Conservation (phyloP, 192 early-diverging fungal species). For the Coemansia umbellata region DNA sequence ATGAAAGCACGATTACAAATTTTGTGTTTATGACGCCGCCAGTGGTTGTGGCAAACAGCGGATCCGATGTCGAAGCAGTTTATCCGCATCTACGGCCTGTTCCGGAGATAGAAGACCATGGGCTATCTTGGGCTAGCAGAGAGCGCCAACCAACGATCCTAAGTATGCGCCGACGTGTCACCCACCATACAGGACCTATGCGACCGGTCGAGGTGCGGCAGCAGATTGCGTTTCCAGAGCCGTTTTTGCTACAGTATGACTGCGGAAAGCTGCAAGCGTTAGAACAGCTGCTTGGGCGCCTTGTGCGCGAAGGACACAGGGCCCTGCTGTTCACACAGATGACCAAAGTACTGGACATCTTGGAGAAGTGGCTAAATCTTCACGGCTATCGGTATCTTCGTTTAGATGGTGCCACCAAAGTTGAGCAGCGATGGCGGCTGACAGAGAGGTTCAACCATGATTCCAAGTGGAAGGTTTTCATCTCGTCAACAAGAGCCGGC, state of each 20-base stretch:
- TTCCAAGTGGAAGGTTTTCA: constrained; percentile 84
- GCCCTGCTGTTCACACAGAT: constrained; percentile 96
- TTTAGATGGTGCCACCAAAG: constrained; percentile 84
- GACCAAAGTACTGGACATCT: constrained; percentile 90
- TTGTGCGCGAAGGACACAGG: constrained; percentile 87
- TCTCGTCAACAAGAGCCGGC: constrained; percentile 91
- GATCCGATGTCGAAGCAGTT: constrained; percentile 12
- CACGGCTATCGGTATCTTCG: constrained; percentile 82
- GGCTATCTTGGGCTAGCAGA: not conserved
- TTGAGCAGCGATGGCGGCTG: constrained; percentile 80
- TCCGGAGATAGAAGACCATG: not conserved
- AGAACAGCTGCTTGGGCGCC: constrained; percentile 70
- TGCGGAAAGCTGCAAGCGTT: constrained; percentile 88
- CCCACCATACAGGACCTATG: constrained; percentile 49
- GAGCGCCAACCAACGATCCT: constrained; percentile 20
- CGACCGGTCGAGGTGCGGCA: constrained; percentile 59
- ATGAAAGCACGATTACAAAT: constrained; percentile 1
- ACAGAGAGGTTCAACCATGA: constrained; percentile 96
- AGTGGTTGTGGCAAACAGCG: constrained; percentile 20
- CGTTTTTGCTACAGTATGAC: constrained; percentile 77
- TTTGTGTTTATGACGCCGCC: constrained; percentile 42
- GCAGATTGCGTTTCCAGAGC: constrained; percentile 80
- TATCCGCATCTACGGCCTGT: constrained; percentile 18
- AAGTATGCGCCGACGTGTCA: constrained; percentile 28
- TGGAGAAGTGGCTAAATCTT: constrained; percentile 82